A percentile compares a stretch with the other conserved stretches of the same genome.
Evolutionary conservation across 2,329 filamentous ascomycete genomes (phyloP).

Genomic region (Ophiostoma sp.): DNA sequence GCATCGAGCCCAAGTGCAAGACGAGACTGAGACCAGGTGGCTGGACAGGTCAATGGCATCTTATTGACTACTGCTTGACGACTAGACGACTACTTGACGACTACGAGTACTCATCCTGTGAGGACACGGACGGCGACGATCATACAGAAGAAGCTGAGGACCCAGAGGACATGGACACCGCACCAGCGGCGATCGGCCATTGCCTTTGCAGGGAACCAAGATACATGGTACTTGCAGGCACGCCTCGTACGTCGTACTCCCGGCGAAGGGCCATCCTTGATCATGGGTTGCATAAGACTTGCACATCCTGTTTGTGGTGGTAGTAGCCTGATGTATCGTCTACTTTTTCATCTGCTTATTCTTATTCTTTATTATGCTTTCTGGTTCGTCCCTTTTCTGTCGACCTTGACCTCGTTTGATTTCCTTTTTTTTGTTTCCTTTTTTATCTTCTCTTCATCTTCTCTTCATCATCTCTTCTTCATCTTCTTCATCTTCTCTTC

Average conservation of each 20-base stretch:
- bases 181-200: not conserved
- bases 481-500: too few species aligned
- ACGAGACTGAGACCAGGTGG: too few species aligned
- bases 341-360: not conserved
- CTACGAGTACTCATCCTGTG: too few species aligned
- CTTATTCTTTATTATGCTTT: not conserved
- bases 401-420: too few species aligned
- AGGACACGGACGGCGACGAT: too few species aligned
- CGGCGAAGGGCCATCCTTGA: not conserved
- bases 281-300: slow-evolving; percentile 7
- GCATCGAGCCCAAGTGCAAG: too few species aligned
- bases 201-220: not conserved
- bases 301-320: not conserved
- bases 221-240: not conserved
- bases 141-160: too few species aligned
- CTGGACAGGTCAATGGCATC: too few species aligned
- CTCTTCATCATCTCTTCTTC: not conserved
- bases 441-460: not conserved
- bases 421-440: too few species aligned
- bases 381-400: too few species aligned
- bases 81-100: too few species aligned
- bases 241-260: not conserved
- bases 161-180: not conserved
- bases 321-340: not conserved
- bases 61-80: too few species aligned